Percentiles rank a stretch among this genome's conserved stretches.
These are phyloP conservation scores for Phytophthora aleatoria DNA, from an alignment of 352 stramenopile species.

Conservation along the genomic window DNA sequence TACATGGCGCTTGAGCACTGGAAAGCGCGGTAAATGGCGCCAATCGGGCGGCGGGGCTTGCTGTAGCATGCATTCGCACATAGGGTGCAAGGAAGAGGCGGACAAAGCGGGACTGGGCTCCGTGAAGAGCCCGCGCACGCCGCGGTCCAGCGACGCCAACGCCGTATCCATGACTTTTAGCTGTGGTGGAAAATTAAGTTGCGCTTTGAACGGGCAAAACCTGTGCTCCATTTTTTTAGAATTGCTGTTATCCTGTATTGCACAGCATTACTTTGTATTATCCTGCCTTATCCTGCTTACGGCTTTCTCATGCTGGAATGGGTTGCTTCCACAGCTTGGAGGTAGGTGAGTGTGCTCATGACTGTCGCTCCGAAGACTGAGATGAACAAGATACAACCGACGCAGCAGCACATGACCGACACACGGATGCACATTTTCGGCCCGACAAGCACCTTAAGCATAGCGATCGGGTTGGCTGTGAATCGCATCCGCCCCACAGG, in stretches of 20 bases:
- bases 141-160: constrained; percentile 39
- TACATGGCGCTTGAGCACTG: constrained; percentile 57
- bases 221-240: no score
- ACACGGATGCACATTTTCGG: constrained; percentile 64
- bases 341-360: constrained; percentile 81
- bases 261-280: constrained; percentile 48
- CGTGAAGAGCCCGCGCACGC: constrained; percentile 53
- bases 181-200: neutral
- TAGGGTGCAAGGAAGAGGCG: constrained; percentile 22
- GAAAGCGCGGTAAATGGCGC: constrained; percentile 39
- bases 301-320: constrained; percentile 9
- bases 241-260: no score
- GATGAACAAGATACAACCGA: constrained; percentile 64
- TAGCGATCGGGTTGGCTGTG: constrained; percentile 81
- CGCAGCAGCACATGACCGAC: constrained; percentile 54
- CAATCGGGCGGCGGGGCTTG: constrained; percentile 28
- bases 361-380: constrained; percentile 72
- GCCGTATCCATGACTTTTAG: constrained; percentile 36
- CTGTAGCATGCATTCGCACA: constrained; percentile 45
- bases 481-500: constrained; percentile 86
- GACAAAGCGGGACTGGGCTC: neutral
- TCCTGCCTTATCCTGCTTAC: constrained; percentile 5
- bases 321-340: constrained; percentile 13
- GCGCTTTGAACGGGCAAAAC: neutral
- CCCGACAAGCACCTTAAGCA: constrained; percentile 77